Percentiles rank a stretch among this genome's conserved stretches.
Evolutionary conservation across 139 green algal genomes (phyloP).

Genomic region (Chlorella sp.): DNA sequence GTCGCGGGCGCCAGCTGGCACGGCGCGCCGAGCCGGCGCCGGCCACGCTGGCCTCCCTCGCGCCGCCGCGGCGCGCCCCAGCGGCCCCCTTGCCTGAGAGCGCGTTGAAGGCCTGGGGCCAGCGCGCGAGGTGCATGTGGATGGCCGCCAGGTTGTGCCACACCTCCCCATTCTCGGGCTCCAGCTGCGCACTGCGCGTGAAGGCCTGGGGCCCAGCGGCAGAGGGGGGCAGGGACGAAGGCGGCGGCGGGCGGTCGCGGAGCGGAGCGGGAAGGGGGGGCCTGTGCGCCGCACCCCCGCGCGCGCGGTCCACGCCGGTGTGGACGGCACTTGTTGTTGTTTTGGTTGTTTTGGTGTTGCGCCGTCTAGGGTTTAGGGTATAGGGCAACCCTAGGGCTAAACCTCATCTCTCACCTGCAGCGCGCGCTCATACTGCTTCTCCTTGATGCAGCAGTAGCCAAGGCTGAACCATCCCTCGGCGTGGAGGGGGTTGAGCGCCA

Average conservation of each 20-base stretch:
- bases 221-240: too few relatives aligned
- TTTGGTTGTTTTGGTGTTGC: too few relatives aligned
- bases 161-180: conserved; percentile 66
- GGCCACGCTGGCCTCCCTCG: background rate
- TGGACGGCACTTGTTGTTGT: too few relatives aligned
- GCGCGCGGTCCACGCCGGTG: too few relatives aligned
- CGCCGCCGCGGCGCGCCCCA: too few relatives aligned
- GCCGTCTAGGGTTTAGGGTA: too few relatives aligned
- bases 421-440: conserved; percentile 36
- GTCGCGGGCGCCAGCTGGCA: background rate
- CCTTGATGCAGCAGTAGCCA: conserved; percentile 79
- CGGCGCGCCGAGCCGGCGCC: background rate
- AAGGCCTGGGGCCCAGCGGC: conserved; percentile 72
- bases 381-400: too few relatives aligned
- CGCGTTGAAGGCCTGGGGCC: conserved; percentile 39
- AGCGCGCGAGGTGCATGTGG: conserved; percentile 61
- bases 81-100: conserved; percentile 11
- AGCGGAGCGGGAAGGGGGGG: too few relatives aligned
- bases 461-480: conserved; percentile 89
- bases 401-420: conserved; percentile 42
- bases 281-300: too few relatives aligned
- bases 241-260: too few relatives aligned
- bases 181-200: conserved; percentile 77
- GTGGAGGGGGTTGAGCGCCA: conserved; percentile 86
- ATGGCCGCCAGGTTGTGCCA: conserved; percentile 97